A percentile compares a stretch with the other conserved stretches of the same genome.
phyloP scores from a whole-genome alignment of 2,329 filamentous ascomycete genomes.

The Emmonsiellopsis sp. region DNA sequence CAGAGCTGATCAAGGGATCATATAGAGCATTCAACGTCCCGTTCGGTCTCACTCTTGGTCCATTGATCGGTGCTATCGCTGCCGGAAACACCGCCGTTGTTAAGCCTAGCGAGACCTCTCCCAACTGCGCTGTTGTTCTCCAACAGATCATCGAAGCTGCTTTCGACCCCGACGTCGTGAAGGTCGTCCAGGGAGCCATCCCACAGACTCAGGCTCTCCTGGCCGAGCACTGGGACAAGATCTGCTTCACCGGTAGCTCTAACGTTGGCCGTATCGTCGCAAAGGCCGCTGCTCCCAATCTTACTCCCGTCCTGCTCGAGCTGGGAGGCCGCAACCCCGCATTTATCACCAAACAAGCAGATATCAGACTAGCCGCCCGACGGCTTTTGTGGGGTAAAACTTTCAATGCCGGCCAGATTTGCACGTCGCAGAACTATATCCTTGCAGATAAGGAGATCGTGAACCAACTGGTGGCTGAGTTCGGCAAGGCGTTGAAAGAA shows the following conservation, averaged over 20 bases:
- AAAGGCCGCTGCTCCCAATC: conserved; percentile 77
- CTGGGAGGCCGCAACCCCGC: conserved; percentile 88
- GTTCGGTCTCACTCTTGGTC: conserved; percentile 67
- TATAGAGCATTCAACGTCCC: conserved; percentile 82
- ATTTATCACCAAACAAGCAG: conserved; percentile 75
- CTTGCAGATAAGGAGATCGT: conserved; percentile 70
- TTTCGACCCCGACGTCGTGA: conserved; percentile 69
- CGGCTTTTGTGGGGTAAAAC: conserved; percentile 84
- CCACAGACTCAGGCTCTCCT: conserved; percentile 74
- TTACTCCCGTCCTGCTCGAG: conserved; percentile 84
- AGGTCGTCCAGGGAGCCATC: conserved; percentile 70
- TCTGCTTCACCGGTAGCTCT: conserved; percentile 84
- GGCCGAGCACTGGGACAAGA: conserved; percentile 92
- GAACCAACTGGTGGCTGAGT: conserved; percentile 60
- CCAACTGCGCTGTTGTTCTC: conserved; percentile 67
- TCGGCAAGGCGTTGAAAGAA: conserved; percentile 61
- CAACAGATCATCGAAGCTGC: conserved; percentile 66
- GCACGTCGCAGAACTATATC: conserved; percentile 86
- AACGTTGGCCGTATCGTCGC: conserved; percentile 77
- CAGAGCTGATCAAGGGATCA: conserved; percentile 1
- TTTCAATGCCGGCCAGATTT: conserved; percentile 81
- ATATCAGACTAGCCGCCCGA: conserved; percentile 70
- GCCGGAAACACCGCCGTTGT: conserved; percentile 83
- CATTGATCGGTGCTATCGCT: conserved; percentile 80
- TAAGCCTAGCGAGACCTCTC: conserved; percentile 81